A percentile compares a stretch with the other conserved stretches of the same genome.
phyloP scores from a whole-genome alignment of 192 early-diverging fungal species.

The Coemansia sp. region DNA sequence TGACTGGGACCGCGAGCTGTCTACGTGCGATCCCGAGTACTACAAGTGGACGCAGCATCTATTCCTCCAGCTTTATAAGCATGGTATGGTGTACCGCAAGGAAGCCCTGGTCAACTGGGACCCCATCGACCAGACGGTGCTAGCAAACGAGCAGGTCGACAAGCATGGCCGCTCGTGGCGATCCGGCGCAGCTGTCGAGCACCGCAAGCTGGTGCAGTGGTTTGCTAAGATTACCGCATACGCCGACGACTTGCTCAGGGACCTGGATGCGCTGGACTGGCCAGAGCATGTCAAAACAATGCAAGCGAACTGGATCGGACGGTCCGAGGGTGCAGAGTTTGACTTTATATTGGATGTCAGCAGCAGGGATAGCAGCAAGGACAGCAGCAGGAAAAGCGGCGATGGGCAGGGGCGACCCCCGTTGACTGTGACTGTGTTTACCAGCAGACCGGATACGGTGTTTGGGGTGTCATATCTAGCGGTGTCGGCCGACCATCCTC shows the following conservation, averaged over 20 bases:
- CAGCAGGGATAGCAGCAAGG: no score
- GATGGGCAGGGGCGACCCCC: neutral
- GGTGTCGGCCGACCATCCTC: constrained; percentile 67
- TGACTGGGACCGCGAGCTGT: constrained; percentile 91
- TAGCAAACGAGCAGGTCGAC: constrained; percentile 97
- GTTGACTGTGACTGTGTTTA: constrained; percentile 66
- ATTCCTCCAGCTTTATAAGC: constrained; percentile 77
- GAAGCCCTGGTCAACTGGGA: constrained; percentile 97
- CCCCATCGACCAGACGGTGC: constrained; percentile 91
- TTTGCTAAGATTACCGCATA: constrained; percentile 87
- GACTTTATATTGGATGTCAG: constrained; percentile 49
- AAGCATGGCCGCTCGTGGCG: constrained; percentile 84
- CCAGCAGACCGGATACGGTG: constrained; percentile 77
- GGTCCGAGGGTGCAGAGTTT: constrained; percentile 78
- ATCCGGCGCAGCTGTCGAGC: constrained; percentile 91
- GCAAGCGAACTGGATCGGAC: constrained; percentile 94
- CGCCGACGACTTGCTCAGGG: constrained; percentile 79
- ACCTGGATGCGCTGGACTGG: constrained; percentile 81
- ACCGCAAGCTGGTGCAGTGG: constrained; percentile 85
- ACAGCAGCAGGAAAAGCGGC: neutral
- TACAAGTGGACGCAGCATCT: constrained; percentile 95
- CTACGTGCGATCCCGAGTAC: constrained; percentile 85
- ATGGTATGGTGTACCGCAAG: constrained; percentile 85
- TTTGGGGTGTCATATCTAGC: constrained; percentile 76
- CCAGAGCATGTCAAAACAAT: constrained; percentile 86